Evolutionary conservation across 192 early-diverging fungal genomes (phyloP), one percentile per base, ranked within the genome.

Genomic region (Jimgerdemannia lactiflua): DNA sequence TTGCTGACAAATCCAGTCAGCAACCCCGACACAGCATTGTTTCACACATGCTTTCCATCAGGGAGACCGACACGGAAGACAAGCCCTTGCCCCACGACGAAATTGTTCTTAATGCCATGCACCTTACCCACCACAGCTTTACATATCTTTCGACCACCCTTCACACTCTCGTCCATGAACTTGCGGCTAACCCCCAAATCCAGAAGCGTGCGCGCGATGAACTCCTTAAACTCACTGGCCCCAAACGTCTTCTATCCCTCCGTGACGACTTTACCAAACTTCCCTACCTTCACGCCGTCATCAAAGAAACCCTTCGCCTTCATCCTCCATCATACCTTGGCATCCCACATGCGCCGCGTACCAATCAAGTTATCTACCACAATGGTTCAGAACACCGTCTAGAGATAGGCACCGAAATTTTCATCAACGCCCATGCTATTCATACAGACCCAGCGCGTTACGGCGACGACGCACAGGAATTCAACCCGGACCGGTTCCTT

Each of bases 401-500:
- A 9, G 81, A 82, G 14, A 70, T 74, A 3, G 63, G 63, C 1
- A 43, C 70, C 4, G 77, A 78, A 4, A 43, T 82, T 3, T 43
- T 82, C 17, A 79, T 80, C 4, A 85, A 85, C 18, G 68, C 85
- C 73, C 77, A 85, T 71, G 74, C 83, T 18, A 85, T 87, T 54
- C 86, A 87, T 20, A 70, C 64, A 0, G 80, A 87, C 43, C 70
- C 76, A 4, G 73, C 77, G 39, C 78, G 79, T 39, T 87, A 85
- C 74, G 75, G 80, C 7, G 29, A 76, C 17, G 77, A 85, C 9
- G 65, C 81, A 6, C 42, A 73, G n/a, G 54, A 73, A 10, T 87
- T 85, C 67, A 75, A 85, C 20, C 86, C 86, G 0, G 78, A 82
- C 7, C 82, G 84, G 6, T 87, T 79, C 74, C 69, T 85, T 39